phyloP scores from a whole-genome alignment of 2,329 filamentous ascomycete species.

The Venturia effusa region DNA sequence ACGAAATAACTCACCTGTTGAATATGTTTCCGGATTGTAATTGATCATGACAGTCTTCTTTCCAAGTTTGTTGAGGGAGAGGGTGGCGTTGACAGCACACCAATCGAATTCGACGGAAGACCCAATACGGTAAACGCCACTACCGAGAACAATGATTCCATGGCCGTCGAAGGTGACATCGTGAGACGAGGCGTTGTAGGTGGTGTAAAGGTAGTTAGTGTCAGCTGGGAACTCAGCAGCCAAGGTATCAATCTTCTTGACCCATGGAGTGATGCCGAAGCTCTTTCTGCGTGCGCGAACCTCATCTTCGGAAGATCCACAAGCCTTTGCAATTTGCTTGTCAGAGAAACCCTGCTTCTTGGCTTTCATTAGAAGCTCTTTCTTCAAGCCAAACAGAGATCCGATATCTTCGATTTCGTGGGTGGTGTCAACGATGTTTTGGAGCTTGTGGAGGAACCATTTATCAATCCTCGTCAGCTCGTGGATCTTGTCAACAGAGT shows the following conservation, averaged over 20 bases:
- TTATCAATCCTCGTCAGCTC: slow-evolving; percentile 98
- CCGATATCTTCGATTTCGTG: slow-evolving; percentile 76
- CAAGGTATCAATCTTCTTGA: slow-evolving; percentile 97
- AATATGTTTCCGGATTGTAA: slow-evolving; percentile 11
- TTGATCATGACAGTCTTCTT: slow-evolving; percentile 99
- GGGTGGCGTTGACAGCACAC: slow-evolving; percentile 87
- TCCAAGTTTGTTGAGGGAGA: slow-evolving; percentile 72
- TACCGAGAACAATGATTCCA: slow-evolving; percentile 79
- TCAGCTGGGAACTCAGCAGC: slow-evolving; percentile 93
- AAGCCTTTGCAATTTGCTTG: slow-evolving; percentile 80
- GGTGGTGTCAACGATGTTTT: slow-evolving; percentile 90
- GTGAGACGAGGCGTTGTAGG: slow-evolving; percentile 90
- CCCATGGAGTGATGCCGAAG: slow-evolving; percentile 87
- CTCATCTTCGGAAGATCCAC: slow-evolving; percentile 78
- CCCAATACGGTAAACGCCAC: slow-evolving; percentile 94
- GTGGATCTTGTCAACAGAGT: slow-evolving; percentile 83
- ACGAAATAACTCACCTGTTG: no score
- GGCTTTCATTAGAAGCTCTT: slow-evolving; percentile 77
- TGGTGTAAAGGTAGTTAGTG: slow-evolving; percentile 95
- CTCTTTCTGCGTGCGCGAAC: slow-evolving; percentile 75
- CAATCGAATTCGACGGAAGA: slow-evolving; percentile 98
- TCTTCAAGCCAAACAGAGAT: slow-evolving; percentile 72
- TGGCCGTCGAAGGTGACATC: slow-evolving; percentile 92
- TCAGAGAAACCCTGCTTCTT: slow-evolving; percentile 99
- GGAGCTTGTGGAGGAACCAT: slow-evolving; percentile 97